phyloP scores from a whole-genome alignment of 129 eudicot species.

The Erigeron canadensis region DNA sequence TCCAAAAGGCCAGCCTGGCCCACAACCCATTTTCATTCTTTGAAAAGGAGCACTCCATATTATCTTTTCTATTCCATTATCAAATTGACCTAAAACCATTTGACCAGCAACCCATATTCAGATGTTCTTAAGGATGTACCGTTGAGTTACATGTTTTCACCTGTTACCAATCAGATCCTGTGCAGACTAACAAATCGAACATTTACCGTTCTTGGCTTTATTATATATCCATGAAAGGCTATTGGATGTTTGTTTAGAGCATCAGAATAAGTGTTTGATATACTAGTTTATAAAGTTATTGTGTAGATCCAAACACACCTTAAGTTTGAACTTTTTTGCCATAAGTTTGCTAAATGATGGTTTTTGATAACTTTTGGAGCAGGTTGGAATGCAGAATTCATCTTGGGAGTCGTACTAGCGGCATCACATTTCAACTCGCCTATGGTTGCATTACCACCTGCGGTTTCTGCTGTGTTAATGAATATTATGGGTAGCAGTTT shows the following conservation, averaged over 20 bases:
- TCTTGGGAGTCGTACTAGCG: conserved; percentile 91
- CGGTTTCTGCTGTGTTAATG: conserved; percentile 86
- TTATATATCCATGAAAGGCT: too few relatives aligned
- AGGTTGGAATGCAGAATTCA: conserved; percentile 97
- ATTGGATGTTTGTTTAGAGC: not conserved
- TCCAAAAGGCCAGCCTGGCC: conserved; percentile 1
- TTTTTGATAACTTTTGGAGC: conserved; percentile 20
- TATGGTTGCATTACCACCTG: conserved; percentile 76
- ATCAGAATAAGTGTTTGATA: not conserved
- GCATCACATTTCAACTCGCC: conserved; percentile 70
- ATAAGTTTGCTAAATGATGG: not conserved
- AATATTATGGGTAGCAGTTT: conserved; percentile 89
- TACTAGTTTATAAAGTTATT: not conserved
- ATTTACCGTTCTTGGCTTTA: not conserved
- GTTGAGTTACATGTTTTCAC: conserved; percentile 19
- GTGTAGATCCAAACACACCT: not conserved
- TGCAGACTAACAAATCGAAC: conserved; percentile 4
- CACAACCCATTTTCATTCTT: not conserved
- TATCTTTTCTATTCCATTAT: not conserved
- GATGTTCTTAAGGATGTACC: not conserved
- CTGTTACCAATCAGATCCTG: conserved; percentile 1
- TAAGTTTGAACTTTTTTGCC: conserved; percentile 5
- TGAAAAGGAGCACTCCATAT: not conserved
- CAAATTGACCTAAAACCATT: conserved; percentile 5
- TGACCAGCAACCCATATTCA: conserved; percentile 9